These are phyloP conservation scores for Kwoniella botswanensis DNA, from an alignment of 768 basidiomycete species.

Conservation along the genomic window DNA sequence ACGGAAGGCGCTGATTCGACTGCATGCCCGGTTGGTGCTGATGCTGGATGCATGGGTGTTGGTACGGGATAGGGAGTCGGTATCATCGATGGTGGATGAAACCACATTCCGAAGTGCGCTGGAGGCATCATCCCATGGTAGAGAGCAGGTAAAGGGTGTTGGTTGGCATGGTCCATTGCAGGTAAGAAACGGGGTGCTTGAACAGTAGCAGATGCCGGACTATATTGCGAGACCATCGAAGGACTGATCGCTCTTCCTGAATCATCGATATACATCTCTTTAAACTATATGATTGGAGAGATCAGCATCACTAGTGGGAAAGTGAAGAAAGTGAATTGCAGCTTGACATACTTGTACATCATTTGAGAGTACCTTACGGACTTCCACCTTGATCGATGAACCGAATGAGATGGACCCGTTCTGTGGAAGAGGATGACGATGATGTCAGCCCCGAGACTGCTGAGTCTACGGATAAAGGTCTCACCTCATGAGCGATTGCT, in stretches of 20 bases:
- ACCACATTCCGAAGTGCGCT: not conserved
- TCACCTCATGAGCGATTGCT: slow-evolving; percentile 40
- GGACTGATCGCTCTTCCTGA: slow-evolving; percentile 35
- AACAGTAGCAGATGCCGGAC: slow-evolving; percentile 21
- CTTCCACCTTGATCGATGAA: slow-evolving; percentile 36
- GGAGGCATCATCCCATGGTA: slow-evolving; percentile 1
- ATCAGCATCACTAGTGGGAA: slow-evolving; percentile 2
- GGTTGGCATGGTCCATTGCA: not conserved
- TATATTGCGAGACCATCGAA: slow-evolving; percentile 41
- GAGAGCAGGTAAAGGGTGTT: not conserved
- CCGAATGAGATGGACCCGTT: slow-evolving; percentile 34
- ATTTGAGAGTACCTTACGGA: slow-evolving; percentile 32
- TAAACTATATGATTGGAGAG: slow-evolving; percentile 23
- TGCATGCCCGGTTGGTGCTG: not conserved
- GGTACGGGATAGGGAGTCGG: not conserved
- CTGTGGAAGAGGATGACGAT: slow-evolving; percentile 17
- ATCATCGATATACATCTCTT: slow-evolving; percentile 42
- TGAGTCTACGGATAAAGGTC: not conserved
- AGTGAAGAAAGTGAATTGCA: not conserved
- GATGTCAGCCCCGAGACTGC: not conserved
- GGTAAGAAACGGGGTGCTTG: not conserved
- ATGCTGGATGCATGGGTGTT: not conserved
- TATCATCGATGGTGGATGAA: not conserved
- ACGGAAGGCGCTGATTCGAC: not conserved
- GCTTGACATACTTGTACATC: slow-evolving; percentile 37